Base-by-base conservation (phyloP, 805 yeast genomes). In the Wickerhamiella sorbophila region DNA sequence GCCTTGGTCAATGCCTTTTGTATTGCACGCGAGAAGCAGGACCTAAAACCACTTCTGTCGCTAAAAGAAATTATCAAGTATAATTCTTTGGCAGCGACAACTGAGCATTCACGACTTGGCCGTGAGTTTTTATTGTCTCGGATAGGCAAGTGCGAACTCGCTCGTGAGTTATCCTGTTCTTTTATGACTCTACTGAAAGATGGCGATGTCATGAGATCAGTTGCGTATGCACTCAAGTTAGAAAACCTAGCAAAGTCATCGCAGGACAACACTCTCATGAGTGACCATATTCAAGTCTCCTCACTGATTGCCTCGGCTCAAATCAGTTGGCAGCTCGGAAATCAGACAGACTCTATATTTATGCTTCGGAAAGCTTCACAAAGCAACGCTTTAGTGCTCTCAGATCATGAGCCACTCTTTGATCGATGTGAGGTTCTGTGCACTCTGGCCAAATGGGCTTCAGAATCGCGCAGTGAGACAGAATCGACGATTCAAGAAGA, bases 401-500 rank as follows among this genome's bases (percentile, higher is more conserved):
- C 36, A 33, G 46, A 32, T 19, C 29, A 18, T 3, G 32, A 5
- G 2, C 34, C 2, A 16, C 16, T 45, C 16, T 41, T 32, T 22
- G 32, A 37, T 9, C 34, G 31, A 1, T 37, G 50, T 5, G 48
- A 44, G 9, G 44, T 48, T 5, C 44, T 50, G 20, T 39, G 56
- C 14, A 35, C 31, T 4, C 39, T 61, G 49, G 65, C 77, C 0
- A 67, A 71, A 37, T 86, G 95, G 95, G 60, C 75, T 29, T 69
- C 83, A 0, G 72, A 69, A 37, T 79, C 93, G 0, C 69, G 80
- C 31, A 78, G 77, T 46, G 93, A 79, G 44, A 65, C 77, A 9
- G 72, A 85, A 0, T 64, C 70, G 1, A 61, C 61, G 2, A 74
- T 87, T 1, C 68, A 77, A 70, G 58, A 61, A 1, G 62, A 66